Conservation (phyloP, 257 asterid species). For the Plantago elongata region DNA sequence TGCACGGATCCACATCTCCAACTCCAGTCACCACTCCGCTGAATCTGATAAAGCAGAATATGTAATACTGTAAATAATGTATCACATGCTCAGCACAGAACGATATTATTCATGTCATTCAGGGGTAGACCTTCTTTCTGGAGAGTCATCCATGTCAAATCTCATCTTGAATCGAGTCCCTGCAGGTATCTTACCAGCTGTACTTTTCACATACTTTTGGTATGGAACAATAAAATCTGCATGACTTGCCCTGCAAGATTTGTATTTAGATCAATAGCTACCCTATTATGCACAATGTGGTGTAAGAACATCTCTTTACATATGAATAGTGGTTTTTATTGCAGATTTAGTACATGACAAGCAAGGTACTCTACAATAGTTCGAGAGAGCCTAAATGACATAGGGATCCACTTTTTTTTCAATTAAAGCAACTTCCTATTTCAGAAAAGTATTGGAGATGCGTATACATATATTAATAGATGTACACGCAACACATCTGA, state of each 20-base stretch:
- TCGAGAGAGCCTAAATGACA: no score
- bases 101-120: constrained; percentile 1
- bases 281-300: no score
- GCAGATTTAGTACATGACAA: no score
- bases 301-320: no score
- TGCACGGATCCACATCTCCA: constrained; percentile 62
- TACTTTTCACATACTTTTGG: constrained; percentile 57
- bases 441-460: no score
- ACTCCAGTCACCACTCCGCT: constrained; percentile 90
- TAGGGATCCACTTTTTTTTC: no score
- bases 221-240: constrained; percentile 75
- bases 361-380: no score
- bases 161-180: constrained; percentile 86
- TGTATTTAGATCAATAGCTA: no score
- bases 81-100: constrained; percentile 3
- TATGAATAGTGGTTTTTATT: no score
- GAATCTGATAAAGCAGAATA: constrained; percentile 42
- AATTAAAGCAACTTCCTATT: no score
- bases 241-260: constrained; percentile 58
- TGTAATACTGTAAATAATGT: constrained; percentile 10
- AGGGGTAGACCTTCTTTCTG: constrained; percentile 87
- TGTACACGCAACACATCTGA: no score
- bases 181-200: constrained; percentile 49
- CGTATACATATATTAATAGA: no score
- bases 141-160: constrained; percentile 87